Evolutionary conservation across 1,139 yeast species (phyloP).

Genomic region (Candida sp.): DNA sequence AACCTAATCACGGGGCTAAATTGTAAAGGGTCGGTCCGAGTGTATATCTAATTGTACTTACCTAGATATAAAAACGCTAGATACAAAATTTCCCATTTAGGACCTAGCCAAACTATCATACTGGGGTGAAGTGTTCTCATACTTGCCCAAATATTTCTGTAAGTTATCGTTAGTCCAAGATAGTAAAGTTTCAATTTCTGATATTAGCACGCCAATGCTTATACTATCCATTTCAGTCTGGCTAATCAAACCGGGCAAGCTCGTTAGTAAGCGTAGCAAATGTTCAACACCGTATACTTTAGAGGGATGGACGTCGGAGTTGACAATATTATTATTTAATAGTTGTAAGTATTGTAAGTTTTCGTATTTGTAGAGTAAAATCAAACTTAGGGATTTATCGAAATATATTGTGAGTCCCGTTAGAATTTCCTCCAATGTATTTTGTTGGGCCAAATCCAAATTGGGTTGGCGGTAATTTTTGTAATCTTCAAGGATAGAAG

Average conservation of each 20-base stretch:
- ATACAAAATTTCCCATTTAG: not conserved
- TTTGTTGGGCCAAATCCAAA: slow-evolving; percentile 30
- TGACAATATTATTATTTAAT: slow-evolving; percentile 19
- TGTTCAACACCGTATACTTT: slow-evolving; percentile 76
- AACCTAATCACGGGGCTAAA: no score
- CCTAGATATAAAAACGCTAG: no score
- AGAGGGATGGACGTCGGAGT: slow-evolving; percentile 28
- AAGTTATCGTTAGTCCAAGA: slow-evolving; percentile 51
- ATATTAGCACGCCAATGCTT: slow-evolving; percentile 50
- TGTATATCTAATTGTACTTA: no score
- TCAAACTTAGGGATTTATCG: slow-evolving; percentile 67
- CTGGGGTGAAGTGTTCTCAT: slow-evolving; percentile 59
- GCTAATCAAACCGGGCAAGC: slow-evolving; percentile 77
- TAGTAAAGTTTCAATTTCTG: slow-evolving; percentile 47
- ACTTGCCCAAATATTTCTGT: slow-evolving; percentile 40
- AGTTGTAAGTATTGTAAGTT: slow-evolving; percentile 73
- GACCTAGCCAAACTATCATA: slow-evolving; percentile 47
- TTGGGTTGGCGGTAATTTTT: slow-evolving; percentile 16
- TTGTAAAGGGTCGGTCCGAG: no score
- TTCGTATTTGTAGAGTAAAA: slow-evolving; percentile 80
- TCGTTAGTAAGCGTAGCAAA: slow-evolving; percentile 65
- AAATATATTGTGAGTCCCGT: slow-evolving; percentile 75
- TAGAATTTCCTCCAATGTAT: slow-evolving; percentile 63
- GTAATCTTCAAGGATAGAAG: slow-evolving; percentile 45
- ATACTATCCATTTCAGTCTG: slow-evolving; percentile 81